phyloP scores from a whole-genome alignment of 345 rosid genomes.

The Populus simonii region DNA sequence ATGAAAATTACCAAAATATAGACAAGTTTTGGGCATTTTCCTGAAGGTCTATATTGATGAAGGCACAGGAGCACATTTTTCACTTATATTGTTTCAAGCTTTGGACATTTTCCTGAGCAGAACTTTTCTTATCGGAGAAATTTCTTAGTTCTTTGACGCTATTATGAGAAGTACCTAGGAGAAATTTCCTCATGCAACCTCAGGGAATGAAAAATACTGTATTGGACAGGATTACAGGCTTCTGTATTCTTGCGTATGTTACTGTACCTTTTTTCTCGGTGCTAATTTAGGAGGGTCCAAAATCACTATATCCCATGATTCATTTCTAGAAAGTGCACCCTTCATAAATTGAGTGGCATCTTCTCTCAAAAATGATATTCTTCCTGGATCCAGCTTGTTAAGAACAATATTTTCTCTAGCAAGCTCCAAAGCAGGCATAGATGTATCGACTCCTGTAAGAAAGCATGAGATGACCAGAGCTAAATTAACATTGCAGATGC shows the following conservation, averaged over 20 bases:
- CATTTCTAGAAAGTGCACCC: constrained; percentile 65
- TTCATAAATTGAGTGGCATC: constrained; percentile 80
- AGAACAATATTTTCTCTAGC: constrained; percentile 71
- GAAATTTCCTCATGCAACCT: background rate
- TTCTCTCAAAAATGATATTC: constrained; percentile 57
- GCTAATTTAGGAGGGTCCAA: constrained; percentile 93
- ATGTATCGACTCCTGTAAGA: constrained; percentile 71
- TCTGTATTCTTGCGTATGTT: background rate
- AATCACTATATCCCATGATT: constrained; percentile 79
- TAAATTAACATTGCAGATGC: background rate
- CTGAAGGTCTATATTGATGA: background rate
- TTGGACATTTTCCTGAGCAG: background rate
- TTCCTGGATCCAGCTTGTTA: constrained; percentile 66
- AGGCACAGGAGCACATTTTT: too few species aligned
- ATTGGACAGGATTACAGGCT: background rate
- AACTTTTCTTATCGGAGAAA: background rate
- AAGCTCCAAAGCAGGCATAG: constrained; percentile 83
- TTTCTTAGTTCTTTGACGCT: background rate
- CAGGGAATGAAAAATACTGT: background rate
- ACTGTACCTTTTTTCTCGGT: constrained; percentile 65
- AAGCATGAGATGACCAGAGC: constrained; percentile 5
- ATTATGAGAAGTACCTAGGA: background rate
- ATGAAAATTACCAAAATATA: background rate
- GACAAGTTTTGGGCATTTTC: too few species aligned
- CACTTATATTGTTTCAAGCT: background rate